Conservation (phyloP, 805 yeast species). For the Cyberlindnera lachancei region DNA sequence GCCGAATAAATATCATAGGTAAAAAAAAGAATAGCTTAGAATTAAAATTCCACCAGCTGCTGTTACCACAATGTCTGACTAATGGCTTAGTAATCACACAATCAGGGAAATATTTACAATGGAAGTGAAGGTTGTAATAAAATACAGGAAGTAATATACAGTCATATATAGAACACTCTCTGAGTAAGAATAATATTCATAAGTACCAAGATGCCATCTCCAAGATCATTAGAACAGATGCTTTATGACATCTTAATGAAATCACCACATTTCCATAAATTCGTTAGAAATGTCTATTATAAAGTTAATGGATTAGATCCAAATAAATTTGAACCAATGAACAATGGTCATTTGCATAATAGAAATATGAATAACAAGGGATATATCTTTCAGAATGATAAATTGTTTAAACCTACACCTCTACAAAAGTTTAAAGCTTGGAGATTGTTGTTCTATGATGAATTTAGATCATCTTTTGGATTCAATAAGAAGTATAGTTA, state of each 20-base stretch:
- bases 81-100: no score
- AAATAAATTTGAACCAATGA: slow-evolving; percentile 18
- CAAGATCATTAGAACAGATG: neutral
- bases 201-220: neutral
- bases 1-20: no score
- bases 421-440: slow-evolving; percentile 56
- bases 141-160: no score
- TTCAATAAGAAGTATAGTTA: slow-evolving; percentile 27
- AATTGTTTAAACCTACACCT: slow-evolving; percentile 36
- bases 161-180: no score
- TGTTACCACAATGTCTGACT: no score
- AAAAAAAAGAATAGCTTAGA: no score
- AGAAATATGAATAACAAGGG: slow-evolving; percentile 8
- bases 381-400: slow-evolving; percentile 15
- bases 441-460: slow-evolving; percentile 51
- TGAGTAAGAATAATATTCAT: no score
- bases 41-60: no score
- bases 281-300: slow-evolving; percentile 58
- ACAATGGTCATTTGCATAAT: no score
- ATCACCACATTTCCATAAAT: slow-evolving; percentile 52
- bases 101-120: no score
- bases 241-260: slow-evolving; percentile 29
- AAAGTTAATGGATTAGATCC: slow-evolving; percentile 48
- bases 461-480: slow-evolving; percentile 48
- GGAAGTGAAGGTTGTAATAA: no score